Base-by-base conservation (phyloP, 2,329 filamentous ascomycete genomes). In the Microsporum canis region DNA sequence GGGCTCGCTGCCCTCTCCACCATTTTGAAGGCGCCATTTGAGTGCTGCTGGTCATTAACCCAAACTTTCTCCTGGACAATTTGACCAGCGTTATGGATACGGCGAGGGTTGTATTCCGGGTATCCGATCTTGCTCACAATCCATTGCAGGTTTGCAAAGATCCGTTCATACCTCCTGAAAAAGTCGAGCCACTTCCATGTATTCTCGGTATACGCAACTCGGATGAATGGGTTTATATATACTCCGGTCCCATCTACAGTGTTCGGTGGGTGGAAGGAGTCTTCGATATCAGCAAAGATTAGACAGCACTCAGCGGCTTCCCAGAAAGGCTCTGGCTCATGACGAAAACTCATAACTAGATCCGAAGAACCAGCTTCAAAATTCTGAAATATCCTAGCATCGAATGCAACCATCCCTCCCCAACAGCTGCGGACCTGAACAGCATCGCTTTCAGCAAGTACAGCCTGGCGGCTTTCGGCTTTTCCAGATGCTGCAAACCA, bases 21-120 rank as follows among this genome's bases (percentile, higher is more conserved):
- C 59, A 58, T 61, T 27, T 58, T 45, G 34, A 61, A 61, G 10
- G 59, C 49, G 5, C 62, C 62, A 6, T 41, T 33, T 17, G 47
- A 38, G 5, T n/a, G 5, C 39, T 41, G 17, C n/a, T n/a, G 14
- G 39, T 38, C 27, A 1, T 45, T 45, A n/a, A 58, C 34, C 62
- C 62, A 63, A 3, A 58, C 49, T 36, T 51, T 36, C 6, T 61
- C 43, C 34, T 51, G 41, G 33, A 59, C 49, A 23, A 49, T 29
- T 39, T 63, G 36, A 4, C 62, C 62, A 12, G 59, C 17, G 10
- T 33, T 39, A 33, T 61, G 33, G 23, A 59, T 33, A 3, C 60
- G 59, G n/a, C 62, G 62, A 33, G 62, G 62, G n/a, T 63, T 63
- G 38, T 63, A 60, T 61, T 63, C 62, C 6, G 62, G 62, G n/a